Conservation (phyloP, 306 rosid species). For the Astragalus membranaceus region DNA sequence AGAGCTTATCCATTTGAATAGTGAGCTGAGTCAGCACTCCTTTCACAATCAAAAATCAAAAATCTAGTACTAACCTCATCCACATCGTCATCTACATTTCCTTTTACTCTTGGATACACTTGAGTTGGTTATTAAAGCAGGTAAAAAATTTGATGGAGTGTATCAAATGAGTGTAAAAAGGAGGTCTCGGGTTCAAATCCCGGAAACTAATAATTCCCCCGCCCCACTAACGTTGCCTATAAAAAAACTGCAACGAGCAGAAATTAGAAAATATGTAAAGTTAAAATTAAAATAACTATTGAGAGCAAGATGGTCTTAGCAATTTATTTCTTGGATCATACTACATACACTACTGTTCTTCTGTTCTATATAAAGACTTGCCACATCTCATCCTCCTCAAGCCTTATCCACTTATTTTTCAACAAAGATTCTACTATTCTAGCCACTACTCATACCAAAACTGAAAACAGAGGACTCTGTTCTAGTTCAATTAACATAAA, state of each 20-base stretch:
- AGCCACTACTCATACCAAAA: background rate
- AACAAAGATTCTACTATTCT: background rate
- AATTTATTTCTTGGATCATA: background rate
- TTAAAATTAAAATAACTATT: too few relatives aligned
- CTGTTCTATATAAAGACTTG: constrained; percentile 20
- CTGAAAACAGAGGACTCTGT: constrained; percentile 20
- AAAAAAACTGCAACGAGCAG: too few relatives aligned
- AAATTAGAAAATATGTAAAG: too few relatives aligned
- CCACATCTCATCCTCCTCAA: background rate
- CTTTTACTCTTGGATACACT: too few relatives aligned
- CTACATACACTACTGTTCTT: too few relatives aligned
- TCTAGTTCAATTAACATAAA: background rate
- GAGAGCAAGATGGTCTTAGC: too few relatives aligned
- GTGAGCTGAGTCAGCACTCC: constrained; percentile 39
- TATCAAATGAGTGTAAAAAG: too few relatives aligned
- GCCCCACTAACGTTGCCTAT: too few relatives aligned
- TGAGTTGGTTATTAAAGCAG: too few relatives aligned
- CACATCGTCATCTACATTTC: background rate
- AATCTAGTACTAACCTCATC: constrained; percentile 3
- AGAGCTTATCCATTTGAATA: background rate
- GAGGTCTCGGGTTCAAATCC: too few relatives aligned
- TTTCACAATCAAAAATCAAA: background rate
- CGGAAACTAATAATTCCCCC: too few relatives aligned
- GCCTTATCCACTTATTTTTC: background rate
- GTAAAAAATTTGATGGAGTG: too few relatives aligned